Evolutionary conservation across 2,329 filamentous ascomycete species (phyloP).

Genomic region (Colletotrichum sp.): DNA sequence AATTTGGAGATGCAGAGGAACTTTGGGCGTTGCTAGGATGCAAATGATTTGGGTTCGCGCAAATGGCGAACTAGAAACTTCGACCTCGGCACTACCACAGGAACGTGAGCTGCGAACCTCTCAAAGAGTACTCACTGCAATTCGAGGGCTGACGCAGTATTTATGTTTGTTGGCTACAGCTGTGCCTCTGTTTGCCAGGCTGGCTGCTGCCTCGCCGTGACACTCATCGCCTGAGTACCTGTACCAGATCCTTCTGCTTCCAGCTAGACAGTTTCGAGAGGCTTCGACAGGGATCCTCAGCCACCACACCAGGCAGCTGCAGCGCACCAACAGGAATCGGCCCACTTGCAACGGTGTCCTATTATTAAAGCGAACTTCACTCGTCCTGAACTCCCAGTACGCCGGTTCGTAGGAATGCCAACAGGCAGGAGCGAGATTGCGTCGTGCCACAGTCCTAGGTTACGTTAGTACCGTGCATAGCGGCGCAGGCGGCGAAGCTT

Average conservation of each 20-base stretch:
- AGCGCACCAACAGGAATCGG: background rate
- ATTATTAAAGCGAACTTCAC: background rate
- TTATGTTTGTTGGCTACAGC: background rate
- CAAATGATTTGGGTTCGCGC: background rate
- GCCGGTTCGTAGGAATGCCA: background rate
- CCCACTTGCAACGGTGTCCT: background rate
- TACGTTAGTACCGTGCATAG: background rate
- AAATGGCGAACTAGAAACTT: background rate
- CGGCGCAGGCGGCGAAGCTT: background rate
- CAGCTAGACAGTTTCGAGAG: background rate
- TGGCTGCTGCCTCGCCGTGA: background rate
- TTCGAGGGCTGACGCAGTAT: background rate
- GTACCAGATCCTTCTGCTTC: background rate
- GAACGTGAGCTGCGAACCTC: background rate
- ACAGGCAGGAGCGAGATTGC: background rate
- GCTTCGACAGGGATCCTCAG: background rate
- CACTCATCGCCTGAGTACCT: background rate
- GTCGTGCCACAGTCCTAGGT: background rate
- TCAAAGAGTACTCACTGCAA: background rate
- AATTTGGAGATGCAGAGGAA: fast-evolving
- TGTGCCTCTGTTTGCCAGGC: background rate
- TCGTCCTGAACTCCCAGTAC: background rate
- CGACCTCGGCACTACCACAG: background rate
- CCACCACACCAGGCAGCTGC: background rate
- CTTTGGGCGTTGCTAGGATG: fast-evolving